Conservation (phyloP, 495 filamentous ascomycete genomes). For the Clavariopsis aquatica region DNA sequence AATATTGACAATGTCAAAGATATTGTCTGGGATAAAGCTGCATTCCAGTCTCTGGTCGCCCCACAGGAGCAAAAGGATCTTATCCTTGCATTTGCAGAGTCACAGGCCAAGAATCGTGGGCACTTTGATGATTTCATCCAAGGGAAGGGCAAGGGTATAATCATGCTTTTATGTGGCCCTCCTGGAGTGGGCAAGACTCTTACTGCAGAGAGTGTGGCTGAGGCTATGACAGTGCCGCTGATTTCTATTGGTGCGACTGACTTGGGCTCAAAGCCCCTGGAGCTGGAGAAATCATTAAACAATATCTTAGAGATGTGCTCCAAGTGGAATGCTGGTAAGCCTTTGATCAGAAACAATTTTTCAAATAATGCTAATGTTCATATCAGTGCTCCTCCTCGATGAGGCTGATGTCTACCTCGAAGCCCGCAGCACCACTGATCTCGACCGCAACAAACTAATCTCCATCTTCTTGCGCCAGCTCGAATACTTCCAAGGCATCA, state of each 20-base stretch:
- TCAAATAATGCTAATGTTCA: neutral
- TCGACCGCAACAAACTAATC: conserved; percentile 45
- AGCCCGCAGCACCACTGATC: conserved; percentile 38
- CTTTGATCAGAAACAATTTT: neutral
- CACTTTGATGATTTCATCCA: conserved; percentile 10
- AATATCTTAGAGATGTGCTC: conserved; percentile 43
- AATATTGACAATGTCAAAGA: neutral
- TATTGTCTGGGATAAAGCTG: conserved; percentile 2
- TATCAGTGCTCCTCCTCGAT: conserved; percentile 56
- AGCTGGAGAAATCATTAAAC: conserved; percentile 39
- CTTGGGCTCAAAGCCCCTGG: conserved; percentile 36
- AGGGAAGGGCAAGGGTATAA: conserved; percentile 4
- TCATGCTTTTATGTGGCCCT: conserved; percentile 26
- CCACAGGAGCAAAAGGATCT: neutral
- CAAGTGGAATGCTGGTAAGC: conserved; percentile 41
- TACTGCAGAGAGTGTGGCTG: conserved; percentile 40
- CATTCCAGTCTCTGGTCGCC: neutral
- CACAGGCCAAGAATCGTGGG: neutral
- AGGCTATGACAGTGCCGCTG: conserved; percentile 41
- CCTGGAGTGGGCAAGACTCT: conserved; percentile 46
- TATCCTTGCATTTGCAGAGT: neutral
- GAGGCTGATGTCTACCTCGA: conserved; percentile 72
- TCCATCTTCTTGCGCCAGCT: conserved; percentile 53
- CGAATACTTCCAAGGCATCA: conserved; percentile 60
- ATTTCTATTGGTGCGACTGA: conserved; percentile 42